Base-by-base conservation (phyloP, 192 early-diverging fungal genomes). In the Chytriomyces hyalinus region DNA sequence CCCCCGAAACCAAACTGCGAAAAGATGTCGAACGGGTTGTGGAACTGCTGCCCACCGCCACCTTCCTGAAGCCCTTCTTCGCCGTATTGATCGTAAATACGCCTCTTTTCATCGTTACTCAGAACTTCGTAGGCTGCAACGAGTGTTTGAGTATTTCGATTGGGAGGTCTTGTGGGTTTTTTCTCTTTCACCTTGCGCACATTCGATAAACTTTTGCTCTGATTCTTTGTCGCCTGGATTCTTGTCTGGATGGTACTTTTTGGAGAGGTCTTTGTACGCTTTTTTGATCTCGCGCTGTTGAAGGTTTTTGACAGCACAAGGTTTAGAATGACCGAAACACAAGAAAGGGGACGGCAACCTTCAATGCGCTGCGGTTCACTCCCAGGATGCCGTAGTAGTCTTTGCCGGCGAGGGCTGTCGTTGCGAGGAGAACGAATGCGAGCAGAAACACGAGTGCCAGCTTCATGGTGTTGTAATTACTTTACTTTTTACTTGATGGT, bases 11-110 rank as follows among this genome's bases (percentile, higher is more conserved):
- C 87, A 53, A 75, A 48, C 85, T 97, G 94, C 5, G 91, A 88
- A 83, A 99, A 99, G 57, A 99, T 97, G 82, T 99, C 98, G 82
- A 98, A 98, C 13, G 98, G 97, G 80, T 98, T 93, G 72, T 96
- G 94, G 89, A 94, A 94, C 22, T 85, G 79, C 26, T 82, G 79
- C 28, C 63, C 22, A 26, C 78, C 80, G 53, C 53, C 85, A 48
- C 86, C 84, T 51, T 88, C 89, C 80, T 97, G 93, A 65, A 99
- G 85, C 13, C 97, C 98, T 76, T 99, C 98, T 82, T 98, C 97
- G 46, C 98, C 98, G 72, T 96, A 96, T 47, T 90, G 89, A 81
- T 97, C 95, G 81, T 96, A 97, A 60, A 96, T 92, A 26, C 90
- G 83, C 60, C 94, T 89, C 83, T 97, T 95, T 73, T 96, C 94